Base-by-base conservation (phyloP, 345 rosid species). In the Citrus glauca region DNA sequence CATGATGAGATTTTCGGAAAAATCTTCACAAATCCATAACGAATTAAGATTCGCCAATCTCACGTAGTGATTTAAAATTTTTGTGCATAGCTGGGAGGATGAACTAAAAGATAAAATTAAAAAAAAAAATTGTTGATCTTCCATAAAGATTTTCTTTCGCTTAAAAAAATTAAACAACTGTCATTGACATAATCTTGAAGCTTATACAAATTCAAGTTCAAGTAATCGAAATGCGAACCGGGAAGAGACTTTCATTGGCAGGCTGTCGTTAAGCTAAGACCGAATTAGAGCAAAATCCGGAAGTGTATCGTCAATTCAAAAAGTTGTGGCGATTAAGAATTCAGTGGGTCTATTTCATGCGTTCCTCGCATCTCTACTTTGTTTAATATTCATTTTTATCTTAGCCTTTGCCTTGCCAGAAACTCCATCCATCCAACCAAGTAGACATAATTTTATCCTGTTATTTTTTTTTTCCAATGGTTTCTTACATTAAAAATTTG, bases 381-480 rank as follows among this genome's bases (percentile, higher is more conserved):
- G 9, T 19, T 72, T 6, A 72, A 72, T 11, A 45, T 56, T 72
- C 75, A 57, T 38, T 60, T 74, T 35, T 32, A 3, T 71, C 24
- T 62, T 11, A 22, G 6, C 25, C 33, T 65, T 11, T 37, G 50
- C 37, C 63, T 72, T 72, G 42, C 77, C 45, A 79, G 59, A 61
- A 83, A 64, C 61, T 78, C 66, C 80, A 28, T 78, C 66, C 80
- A 28, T 73, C 66, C 40, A 38, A 17, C 27, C 3, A 71, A 45
- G 50, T 45, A 45, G 50, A 13, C 2, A 45, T 45, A 45, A 13
- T 45, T 11, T 45, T 45, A 45, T 45, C 50, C 16, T 13, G 14
- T 13, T 45, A 11, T 32, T 32, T 33, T 33, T 45, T 42, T 45
- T 45, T 11, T 13, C 17, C 50, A 10, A 45, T 11, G 50, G 16